Evolutionary conservation across 805 yeast species (phyloP), one percentile per base, ranked within the genome.

Genomic region (Suhomyces emberorum): DNA sequence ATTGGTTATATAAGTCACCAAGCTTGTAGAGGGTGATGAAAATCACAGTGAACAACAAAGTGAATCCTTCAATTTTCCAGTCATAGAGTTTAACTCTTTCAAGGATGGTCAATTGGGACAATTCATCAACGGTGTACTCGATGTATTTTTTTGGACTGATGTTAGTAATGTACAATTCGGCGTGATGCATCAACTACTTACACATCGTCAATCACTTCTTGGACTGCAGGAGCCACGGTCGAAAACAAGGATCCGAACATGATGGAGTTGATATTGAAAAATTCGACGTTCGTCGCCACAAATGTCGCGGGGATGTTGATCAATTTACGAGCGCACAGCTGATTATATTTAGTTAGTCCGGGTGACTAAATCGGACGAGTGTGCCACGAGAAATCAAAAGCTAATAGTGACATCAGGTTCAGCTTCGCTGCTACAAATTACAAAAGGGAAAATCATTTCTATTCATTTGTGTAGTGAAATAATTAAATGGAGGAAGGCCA

Each of bases 1-100:
- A 52, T 38, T 68, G 61, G 65, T 91, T 91, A 55, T 70, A 64
- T 26, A 51, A 50, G 27, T 74, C 71, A 39, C 97, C 98, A 38
- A 70, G 34, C 44, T 62, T 64, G 69, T 73, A 85, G 24, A 77
- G 54, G 1, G 65, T 39, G 15, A 75, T 62, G 48, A 83, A 78
- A 2, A 59, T 59, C 0, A 63, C 46, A 32, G 84, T 71, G 40
- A 81, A 57, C 9, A 63, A 69, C 11, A 81, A 15, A 16, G 87
- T 77, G 41, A 73, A 49, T 19, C 69, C 25, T 67, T 91, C 98
- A 52, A 83, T 71, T 29, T 68, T 69, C 96, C 97, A 93, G 60
- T 85, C 79, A 58, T 83, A 81, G 19, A 63, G 47, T 40, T 50
- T 47, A 27, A 85, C 37, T 52, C 97, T 78, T 48, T 81, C 72